Conservation (phyloP, 2,329 filamentous ascomycete genomes). For the Pyrenochaeta sp. region DNA sequence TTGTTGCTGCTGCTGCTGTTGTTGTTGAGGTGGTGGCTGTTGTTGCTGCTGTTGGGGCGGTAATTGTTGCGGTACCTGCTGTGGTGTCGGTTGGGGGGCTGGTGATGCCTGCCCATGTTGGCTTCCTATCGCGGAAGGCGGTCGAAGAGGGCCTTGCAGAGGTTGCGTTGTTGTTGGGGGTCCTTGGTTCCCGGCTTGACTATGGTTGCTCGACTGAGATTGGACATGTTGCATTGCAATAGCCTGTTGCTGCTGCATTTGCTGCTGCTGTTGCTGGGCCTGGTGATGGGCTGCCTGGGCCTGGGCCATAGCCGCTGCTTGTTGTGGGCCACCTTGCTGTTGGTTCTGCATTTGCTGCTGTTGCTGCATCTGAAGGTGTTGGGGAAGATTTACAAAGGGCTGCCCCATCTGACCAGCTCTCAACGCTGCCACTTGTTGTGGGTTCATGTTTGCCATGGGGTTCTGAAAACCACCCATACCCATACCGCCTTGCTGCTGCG, state of each 20-base stretch:
- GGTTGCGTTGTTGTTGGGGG: conserved; percentile 46
- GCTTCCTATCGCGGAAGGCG: conserved; percentile 48
- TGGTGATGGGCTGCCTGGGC: conserved; percentile 54
- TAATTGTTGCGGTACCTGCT: conserved; percentile 49
- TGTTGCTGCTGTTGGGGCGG: conserved; percentile 51
- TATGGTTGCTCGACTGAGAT: conserved; percentile 59
- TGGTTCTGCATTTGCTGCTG: conserved; percentile 56
- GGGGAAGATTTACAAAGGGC: conserved; percentile 37
- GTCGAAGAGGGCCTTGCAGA: conserved; percentile 50
- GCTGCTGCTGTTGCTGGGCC: conserved; percentile 53
- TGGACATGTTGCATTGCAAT: conserved; percentile 58
- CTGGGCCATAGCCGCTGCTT: conserved; percentile 56
- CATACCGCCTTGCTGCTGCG: conserved; percentile 65
- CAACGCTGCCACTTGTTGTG: conserved; percentile 41
- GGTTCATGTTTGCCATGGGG: conserved; percentile 61
- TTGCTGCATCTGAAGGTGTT: conserved; percentile 54
- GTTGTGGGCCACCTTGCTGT: conserved; percentile 50
- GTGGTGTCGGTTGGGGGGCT: conserved; percentile 46
- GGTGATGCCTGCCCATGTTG: conserved; percentile 53
- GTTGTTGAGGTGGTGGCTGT: conserved; percentile 48
- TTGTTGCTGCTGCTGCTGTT: conserved; percentile 45
- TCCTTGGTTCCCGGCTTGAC: conserved; percentile 53
- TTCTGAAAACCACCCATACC: conserved; percentile 62
- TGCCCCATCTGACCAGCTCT: conserved; percentile 34
- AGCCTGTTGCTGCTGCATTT: conserved; percentile 51